phyloP scores from a whole-genome alignment of 2,329 filamentous ascomycete genomes.

The Venturia effusa region DNA sequence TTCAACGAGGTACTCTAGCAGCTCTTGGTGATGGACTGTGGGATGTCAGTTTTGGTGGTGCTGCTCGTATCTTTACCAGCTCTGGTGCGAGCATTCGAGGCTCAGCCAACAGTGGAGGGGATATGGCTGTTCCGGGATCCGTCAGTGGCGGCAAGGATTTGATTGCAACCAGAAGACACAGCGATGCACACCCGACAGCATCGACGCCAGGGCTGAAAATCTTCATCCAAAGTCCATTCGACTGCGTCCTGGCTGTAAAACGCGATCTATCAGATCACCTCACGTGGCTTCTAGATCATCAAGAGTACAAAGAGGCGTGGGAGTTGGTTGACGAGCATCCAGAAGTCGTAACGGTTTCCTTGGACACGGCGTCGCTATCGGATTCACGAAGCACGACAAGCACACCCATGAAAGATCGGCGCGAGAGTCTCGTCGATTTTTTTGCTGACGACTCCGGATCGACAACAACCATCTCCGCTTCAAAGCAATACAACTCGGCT shows the following conservation, averaged over 20 bases:
- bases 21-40: conserved; percentile 69
- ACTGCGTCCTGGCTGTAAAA: conserved; percentile 86
- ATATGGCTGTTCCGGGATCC: conserved; percentile 23
- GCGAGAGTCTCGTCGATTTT: conserved; percentile 49
- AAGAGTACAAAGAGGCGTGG: conserved; percentile 79
- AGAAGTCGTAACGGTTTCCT: conserved; percentile 42
- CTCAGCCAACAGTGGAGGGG: conserved; percentile 29
- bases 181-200: conserved; percentile 34
- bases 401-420: conserved; percentile 31
- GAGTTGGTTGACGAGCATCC: conserved; percentile 80
- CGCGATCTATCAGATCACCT: conserved; percentile 79
- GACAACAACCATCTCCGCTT: conserved; percentile 51
- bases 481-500: conserved; percentile 48
- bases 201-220: conserved; percentile 59
- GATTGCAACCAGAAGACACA: conserved; percentile 15
- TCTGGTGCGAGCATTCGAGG: conserved; percentile 66
- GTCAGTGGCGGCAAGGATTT: conserved; percentile 22
- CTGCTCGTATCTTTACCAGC: conserved; percentile 77
- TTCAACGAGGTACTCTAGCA: conserved; percentile 64
- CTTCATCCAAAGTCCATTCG: conserved; percentile 92
- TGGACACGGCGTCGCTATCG: background rate
- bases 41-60: conserved; percentile 74
- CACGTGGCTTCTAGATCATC: conserved; percentile 71
- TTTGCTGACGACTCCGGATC: conserved; percentile 57
- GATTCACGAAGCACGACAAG: conserved; percentile 14